These are phyloP conservation scores for Hippophae gyantsensis DNA, from an alignment of 306 rosid species.

Conservation along the genomic window DNA sequence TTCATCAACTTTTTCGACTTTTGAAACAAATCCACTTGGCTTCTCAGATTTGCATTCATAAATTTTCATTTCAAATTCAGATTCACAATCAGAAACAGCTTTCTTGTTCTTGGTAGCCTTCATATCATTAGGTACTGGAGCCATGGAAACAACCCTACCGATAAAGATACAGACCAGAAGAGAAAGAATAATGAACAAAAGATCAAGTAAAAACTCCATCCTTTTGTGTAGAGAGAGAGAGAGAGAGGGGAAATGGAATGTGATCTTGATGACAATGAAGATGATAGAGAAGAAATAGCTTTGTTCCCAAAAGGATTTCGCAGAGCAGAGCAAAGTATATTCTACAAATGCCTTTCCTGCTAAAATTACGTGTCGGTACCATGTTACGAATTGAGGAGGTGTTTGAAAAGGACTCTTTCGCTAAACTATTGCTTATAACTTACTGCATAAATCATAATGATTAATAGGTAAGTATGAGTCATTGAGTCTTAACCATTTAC, in stretches of 20 bases:
- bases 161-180: conserved; percentile 32
- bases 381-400: not conserved
- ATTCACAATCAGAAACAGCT: conserved; percentile 10
- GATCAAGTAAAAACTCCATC: conserved; percentile 47
- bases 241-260: not conserved
- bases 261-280: not conserved
- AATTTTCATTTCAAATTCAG: conserved; percentile 20
- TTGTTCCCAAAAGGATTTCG: conserved; percentile 22
- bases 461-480: too few relatives aligned
- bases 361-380: conserved; percentile 32
- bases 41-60: conserved; percentile 22
- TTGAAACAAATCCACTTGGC: conserved; percentile 22
- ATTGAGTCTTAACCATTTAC: too few relatives aligned
- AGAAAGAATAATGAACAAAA: conserved; percentile 29
- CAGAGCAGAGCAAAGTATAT: conserved; percentile 49
- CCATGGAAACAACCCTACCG: conserved; percentile 25
- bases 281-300: not conserved
- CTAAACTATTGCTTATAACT: conserved; percentile 2
- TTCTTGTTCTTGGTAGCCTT: not conserved
- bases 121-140: conserved; percentile 10
- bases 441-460: not conserved
- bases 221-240: conserved; percentile 6
- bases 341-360: conserved; percentile 12
- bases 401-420: conserved; percentile 29
- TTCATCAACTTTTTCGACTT: conserved; percentile 23